phyloP scores from a whole-genome alignment of 345 rosid species.

The Populus ilicifolia region DNA sequence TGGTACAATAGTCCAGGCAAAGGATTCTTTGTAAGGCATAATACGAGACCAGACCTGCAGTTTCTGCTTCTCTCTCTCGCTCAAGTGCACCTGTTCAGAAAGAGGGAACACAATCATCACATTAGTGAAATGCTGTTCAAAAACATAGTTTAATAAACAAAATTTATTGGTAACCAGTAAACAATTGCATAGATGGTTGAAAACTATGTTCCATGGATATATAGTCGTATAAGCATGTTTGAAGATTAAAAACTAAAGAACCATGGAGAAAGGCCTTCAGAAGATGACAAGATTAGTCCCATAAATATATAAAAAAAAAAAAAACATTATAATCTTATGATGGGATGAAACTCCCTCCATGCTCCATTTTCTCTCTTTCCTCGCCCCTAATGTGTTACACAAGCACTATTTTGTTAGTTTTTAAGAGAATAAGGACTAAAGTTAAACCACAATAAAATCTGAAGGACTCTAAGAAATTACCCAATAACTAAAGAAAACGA shows the following conservation, averaged over 20 bases:
- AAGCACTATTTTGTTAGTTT: no score
- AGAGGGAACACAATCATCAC: conserved; percentile 13
- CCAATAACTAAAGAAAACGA: no score
- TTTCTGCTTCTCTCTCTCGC: conserved; percentile 96
- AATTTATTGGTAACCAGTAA: not conserved
- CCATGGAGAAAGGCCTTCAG: not conserved
- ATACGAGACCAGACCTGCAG: conserved; percentile 97
- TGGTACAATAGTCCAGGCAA: conserved; percentile 97
- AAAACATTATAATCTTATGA: not conserved
- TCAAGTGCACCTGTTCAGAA: conserved; percentile 64
- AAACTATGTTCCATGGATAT: not conserved
- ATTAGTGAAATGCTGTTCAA: not conserved
- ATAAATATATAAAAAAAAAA: no score
- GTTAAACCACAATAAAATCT: no score
- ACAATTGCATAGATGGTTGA: not conserved
- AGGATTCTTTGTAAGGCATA: conserved; percentile 95
- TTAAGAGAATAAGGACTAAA: no score
- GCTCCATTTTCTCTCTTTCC: no score
- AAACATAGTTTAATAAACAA: not conserved
- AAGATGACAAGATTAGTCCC: not conserved
- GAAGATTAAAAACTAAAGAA: not conserved
- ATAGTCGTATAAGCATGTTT: not conserved
- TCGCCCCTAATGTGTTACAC: no score
- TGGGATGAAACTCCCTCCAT: no score
- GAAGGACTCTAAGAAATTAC: no score